A percentile compares a stretch with the other conserved stretches of the same genome.
These are phyloP conservation scores for Xylariales sp. DNA, from an alignment of 2,329 filamentous ascomycete species.

Conservation along the genomic window DNA sequence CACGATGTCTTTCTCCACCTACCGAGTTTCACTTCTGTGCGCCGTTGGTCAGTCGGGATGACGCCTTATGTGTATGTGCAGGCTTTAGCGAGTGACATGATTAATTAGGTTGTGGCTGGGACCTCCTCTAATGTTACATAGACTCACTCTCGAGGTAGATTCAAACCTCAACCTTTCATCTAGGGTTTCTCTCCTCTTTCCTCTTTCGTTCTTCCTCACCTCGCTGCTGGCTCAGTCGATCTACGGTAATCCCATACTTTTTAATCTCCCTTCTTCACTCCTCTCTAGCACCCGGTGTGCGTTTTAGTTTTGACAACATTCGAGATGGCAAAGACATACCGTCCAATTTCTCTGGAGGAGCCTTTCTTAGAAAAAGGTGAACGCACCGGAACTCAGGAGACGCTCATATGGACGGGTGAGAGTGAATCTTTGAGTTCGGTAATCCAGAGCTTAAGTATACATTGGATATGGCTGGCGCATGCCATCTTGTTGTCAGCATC, in stretches of 20 bases:
- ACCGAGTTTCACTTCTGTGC: slow-evolving; percentile 34
- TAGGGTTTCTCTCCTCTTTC: slow-evolving; percentile 10
- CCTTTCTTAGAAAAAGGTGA: slow-evolving; percentile 48
- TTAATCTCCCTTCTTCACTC: slow-evolving; percentile 36
- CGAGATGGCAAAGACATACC: slow-evolving; percentile 53
- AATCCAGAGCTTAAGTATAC: slow-evolving; percentile 42
- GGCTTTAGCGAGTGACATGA: slow-evolving; percentile 36
- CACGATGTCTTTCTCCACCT: slow-evolving; percentile 32
- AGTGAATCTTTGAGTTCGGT: slow-evolving; percentile 35
- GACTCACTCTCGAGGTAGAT: neutral
- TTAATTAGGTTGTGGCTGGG: neutral
- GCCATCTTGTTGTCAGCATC: slow-evolving; percentile 55
- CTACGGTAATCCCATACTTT: slow-evolving; percentile 14
- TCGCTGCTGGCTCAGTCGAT: slow-evolving; percentile 28
- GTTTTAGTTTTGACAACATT: slow-evolving; percentile 34
- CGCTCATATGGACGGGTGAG: slow-evolving; percentile 40
- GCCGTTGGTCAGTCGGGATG: slow-evolving; percentile 33
- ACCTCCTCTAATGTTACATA: neutral
- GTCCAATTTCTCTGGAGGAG: slow-evolving; percentile 53
- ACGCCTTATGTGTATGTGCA: slow-evolving; percentile 26
- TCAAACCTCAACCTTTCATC: slow-evolving; percentile 6
- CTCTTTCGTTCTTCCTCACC: slow-evolving; percentile 21
- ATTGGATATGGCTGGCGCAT: slow-evolving; percentile 57
- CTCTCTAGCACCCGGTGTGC: slow-evolving; percentile 48
- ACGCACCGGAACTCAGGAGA: slow-evolving; percentile 42